Percentiles rank a stretch among this genome's conserved stretches.
These are phyloP conservation scores for Zalaria sp. DNA, from an alignment of 2,329 filamentous ascomycete species.

Conservation along the genomic window DNA sequence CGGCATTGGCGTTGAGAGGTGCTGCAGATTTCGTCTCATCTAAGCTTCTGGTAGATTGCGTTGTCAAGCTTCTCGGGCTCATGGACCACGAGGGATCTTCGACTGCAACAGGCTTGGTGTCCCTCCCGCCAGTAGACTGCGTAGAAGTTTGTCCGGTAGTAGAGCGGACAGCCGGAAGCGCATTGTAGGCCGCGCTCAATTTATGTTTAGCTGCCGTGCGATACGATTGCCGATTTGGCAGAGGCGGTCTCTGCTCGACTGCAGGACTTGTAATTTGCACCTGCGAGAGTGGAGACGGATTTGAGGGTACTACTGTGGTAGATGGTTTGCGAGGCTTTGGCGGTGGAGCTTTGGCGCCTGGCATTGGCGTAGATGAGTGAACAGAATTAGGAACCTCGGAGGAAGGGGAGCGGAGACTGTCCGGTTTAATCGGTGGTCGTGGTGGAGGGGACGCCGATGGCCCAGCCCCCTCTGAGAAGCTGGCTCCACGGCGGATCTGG, in stretches of 20 bases:
- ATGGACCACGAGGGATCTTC: neutral
- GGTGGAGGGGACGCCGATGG: slow-evolving; percentile 11
- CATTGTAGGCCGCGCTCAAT: slow-evolving; percentile 24
- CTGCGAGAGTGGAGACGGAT: slow-evolving; percentile 18
- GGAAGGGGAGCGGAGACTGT: slow-evolving; percentile 24
- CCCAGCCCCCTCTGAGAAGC: neutral
- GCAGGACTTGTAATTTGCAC: slow-evolving; percentile 15
- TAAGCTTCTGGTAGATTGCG: slow-evolving; percentile 3
- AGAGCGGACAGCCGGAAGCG: slow-evolving; percentile 16
- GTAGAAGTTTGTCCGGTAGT: slow-evolving; percentile 2
- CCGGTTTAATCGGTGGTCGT: slow-evolving; percentile 20
- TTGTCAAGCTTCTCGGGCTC: slow-evolving; percentile 5
- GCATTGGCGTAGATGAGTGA: slow-evolving; percentile 5
- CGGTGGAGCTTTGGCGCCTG: slow-evolving; percentile 14
- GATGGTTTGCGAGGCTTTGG: slow-evolving; percentile 22
- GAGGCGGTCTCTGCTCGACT: slow-evolving; percentile 7
- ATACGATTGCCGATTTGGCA: slow-evolving; percentile 19
- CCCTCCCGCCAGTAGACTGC: slow-evolving; percentile 3
- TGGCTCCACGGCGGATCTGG: neutral
- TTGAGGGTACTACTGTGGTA: slow-evolving; percentile 14
- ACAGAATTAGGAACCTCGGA: slow-evolving; percentile 10
- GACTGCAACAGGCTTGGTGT: neutral
- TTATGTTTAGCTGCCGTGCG: slow-evolving; percentile 23
- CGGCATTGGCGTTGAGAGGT: no score
- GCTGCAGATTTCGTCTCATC: slow-evolving; percentile 5